phyloP scores from a whole-genome alignment of 352 stramenopile genomes.

The Globisporangium parvum region DNA sequence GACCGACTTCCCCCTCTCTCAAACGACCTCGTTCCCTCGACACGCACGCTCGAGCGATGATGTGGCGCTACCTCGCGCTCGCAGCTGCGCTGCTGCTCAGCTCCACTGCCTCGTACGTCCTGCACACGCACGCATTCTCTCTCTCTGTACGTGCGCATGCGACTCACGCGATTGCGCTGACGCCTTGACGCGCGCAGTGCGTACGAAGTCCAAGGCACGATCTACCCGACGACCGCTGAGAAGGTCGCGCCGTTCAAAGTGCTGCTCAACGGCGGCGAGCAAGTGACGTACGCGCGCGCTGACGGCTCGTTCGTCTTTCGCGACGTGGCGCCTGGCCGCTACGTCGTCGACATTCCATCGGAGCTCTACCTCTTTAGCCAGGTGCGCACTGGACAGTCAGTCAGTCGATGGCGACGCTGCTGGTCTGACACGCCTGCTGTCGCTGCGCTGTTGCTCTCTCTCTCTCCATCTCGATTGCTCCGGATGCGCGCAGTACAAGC shows the following conservation, averaged over 20 bases:
- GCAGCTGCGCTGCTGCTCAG: slow-evolving; percentile 27
- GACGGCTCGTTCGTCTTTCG: slow-evolving; percentile 72
- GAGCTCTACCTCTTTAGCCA: slow-evolving; percentile 68
- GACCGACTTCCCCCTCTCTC: not conserved
- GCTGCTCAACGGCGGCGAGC: slow-evolving; percentile 67
- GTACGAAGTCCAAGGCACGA: slow-evolving; percentile 50
- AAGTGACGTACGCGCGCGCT: slow-evolving; percentile 53
- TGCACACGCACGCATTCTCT: not conserved
- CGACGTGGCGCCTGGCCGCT: slow-evolving; percentile 61
- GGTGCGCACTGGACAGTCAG: slow-evolving; percentile 10
- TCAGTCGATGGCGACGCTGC: not conserved
- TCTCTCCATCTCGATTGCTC: not conserved
- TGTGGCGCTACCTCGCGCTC: slow-evolving; percentile 26
- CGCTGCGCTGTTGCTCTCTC: not conserved
- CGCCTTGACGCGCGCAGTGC: slow-evolving; percentile 16
- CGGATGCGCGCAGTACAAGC: not conserved
- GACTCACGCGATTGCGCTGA: not conserved
- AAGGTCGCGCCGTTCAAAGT: slow-evolving; percentile 60
- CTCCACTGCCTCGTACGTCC: slow-evolving; percentile 14
- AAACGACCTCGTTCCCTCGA: not conserved
- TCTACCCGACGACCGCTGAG: slow-evolving; percentile 40
- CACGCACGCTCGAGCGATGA: slow-evolving; percentile 14
- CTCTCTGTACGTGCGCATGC: not conserved
- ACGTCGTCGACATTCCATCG: slow-evolving; percentile 71
- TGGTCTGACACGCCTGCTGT: no score